Base-by-base conservation (phyloP, 371 early-diverging fungal genomes). In the Circinella umbellata region DNA sequence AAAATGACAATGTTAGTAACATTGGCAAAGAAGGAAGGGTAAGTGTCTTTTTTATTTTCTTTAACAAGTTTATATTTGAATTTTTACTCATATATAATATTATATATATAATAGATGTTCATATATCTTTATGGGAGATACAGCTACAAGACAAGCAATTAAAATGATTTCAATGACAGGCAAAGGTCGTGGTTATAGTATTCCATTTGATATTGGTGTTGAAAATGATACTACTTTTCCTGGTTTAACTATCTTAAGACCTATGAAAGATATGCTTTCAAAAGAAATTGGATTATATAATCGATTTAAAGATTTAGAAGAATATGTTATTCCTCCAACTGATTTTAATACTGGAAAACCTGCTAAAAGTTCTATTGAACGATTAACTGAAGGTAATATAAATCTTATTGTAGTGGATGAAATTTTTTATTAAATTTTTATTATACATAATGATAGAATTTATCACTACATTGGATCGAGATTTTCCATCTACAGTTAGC, bases 401-500 rank as follows among this genome's bases (percentile, higher is more conserved):
- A 11, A n/a, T n/a, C 51, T 13, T n/a, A 51, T 15, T 42, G 4
- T 39, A 6, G 4, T 4, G 42, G 42, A 51, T 51, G 51, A 15
- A 4, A 8, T 14, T 4, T 8, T 17, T 51, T 17, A 5, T 51
- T 8, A 57, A 7, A n/a, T 54, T 18, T 36, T 42, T 27, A 36
- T 63, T 38, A 14, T 63, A 4, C 63, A 46, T 18, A 48, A 8
- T 70, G 27, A 27, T 27, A 80, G 91, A 92, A 1, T 96, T 97
- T 69, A 90, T 96, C 57, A 82, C 87, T 0, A 88, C 90, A 0
- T 83, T 97, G 38, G 94, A 94, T 68, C 80, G 84, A 13, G 95
- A 92, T 64, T 97, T 94, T 69, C 91, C 95, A 0, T 93, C 95
- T 5, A 96, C 96, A 1, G 94, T 92, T 11, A 88, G 91, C 51